Percentiles rank a stretch among this genome's conserved stretches.
These are phyloP conservation scores for Gloeostereum incarnatum DNA, from an alignment of 768 basidiomycete species.

Conservation along the genomic window DNA sequence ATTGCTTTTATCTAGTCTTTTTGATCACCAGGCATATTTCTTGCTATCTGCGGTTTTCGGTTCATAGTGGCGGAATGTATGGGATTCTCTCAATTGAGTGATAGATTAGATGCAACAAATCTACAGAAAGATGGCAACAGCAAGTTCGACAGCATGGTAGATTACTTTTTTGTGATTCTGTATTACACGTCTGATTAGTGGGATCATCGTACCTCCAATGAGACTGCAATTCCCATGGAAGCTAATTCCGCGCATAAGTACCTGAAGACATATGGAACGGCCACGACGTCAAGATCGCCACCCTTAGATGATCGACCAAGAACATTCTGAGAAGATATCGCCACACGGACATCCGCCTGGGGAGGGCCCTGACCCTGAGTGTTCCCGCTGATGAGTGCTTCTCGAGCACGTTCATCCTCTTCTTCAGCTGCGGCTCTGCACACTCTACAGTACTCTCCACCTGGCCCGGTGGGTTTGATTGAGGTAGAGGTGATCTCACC, in stretches of 20 bases:
- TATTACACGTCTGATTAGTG: too few relatives aligned
- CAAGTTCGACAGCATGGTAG: not conserved
- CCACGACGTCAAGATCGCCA: slow-evolving; percentile 88
- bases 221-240: slow-evolving; percentile 95
- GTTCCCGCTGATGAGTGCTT: slow-evolving; percentile 49
- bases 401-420: slow-evolving; percentile 51
- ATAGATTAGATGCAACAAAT: too few relatives aligned
- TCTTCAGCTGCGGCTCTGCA: slow-evolving; percentile 69
- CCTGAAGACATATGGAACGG: slow-evolving; percentile 91
- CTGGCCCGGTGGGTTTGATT: slow-evolving; percentile 56
- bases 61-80: too few relatives aligned
- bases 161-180: slow-evolving; percentile 6
- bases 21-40: too few relatives aligned
- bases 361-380: slow-evolving; percentile 31
- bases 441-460: slow-evolving; percentile 93
- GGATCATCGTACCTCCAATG: slow-evolving; percentile 67
- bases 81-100: too few relatives aligned
- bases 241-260: slow-evolving; percentile 94
- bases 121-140: too few relatives aligned
- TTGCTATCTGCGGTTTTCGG: too few relatives aligned
- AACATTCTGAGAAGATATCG: slow-evolving; percentile 60
- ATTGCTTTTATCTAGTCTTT: too few relatives aligned
- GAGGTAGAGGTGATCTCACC: slow-evolving; percentile 50
- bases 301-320: slow-evolving; percentile 53
- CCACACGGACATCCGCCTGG: slow-evolving; percentile 48